Evolutionary conservation across 352 stramenopile species (phyloP).

Genomic region (Phytophthora brassicae): DNA sequence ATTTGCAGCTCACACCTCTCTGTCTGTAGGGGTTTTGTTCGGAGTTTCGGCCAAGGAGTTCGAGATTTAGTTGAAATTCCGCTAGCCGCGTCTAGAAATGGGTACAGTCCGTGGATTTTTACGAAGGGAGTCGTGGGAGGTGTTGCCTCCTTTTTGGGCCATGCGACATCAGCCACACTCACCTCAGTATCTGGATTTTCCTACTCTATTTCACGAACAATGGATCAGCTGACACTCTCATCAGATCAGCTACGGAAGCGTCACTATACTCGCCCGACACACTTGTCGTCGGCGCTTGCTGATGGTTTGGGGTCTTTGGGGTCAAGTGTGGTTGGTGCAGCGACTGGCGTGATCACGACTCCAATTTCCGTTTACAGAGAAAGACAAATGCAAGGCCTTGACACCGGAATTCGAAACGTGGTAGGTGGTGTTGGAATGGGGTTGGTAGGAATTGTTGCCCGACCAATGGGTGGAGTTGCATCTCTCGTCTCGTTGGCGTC

Average conservation of each 20-base stretch:
- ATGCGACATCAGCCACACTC: conserved; percentile 67
- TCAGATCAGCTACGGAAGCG: conserved; percentile 58
- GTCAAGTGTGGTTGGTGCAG: conserved; percentile 74
- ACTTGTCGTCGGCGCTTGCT: conserved; percentile 62
- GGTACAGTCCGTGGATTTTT: conserved; percentile 77
- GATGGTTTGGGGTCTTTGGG: conserved; percentile 69
- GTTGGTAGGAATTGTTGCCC: conserved; percentile 75
- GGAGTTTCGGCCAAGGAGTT: conserved; percentile 65
- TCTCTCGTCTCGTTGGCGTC: conserved; percentile 78
- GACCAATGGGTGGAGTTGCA: conserved; percentile 75
- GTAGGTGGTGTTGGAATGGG: conserved; percentile 77
- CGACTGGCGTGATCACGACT: conserved; percentile 74
- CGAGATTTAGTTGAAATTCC: conserved; percentile 83
- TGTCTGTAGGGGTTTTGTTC: conserved; percentile 65
- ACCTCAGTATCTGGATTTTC: conserved; percentile 80
- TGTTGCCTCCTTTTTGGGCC: conserved; percentile 70
- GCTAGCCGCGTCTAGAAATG: conserved; percentile 59
- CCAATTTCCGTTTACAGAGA: conserved; percentile 78
- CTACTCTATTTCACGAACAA: conserved; percentile 78
- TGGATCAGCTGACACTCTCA: conserved; percentile 78
- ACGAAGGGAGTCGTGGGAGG: conserved; percentile 72
- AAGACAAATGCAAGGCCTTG: conserved; percentile 57
- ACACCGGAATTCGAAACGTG: conserved; percentile 62
- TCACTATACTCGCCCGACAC: conserved; percentile 67
- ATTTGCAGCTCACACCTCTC: conserved; percentile 10